These are phyloP conservation scores for Irpex sp. DNA, from an alignment of 1,284 basidiomycete genomes.

Conservation along the genomic window DNA sequence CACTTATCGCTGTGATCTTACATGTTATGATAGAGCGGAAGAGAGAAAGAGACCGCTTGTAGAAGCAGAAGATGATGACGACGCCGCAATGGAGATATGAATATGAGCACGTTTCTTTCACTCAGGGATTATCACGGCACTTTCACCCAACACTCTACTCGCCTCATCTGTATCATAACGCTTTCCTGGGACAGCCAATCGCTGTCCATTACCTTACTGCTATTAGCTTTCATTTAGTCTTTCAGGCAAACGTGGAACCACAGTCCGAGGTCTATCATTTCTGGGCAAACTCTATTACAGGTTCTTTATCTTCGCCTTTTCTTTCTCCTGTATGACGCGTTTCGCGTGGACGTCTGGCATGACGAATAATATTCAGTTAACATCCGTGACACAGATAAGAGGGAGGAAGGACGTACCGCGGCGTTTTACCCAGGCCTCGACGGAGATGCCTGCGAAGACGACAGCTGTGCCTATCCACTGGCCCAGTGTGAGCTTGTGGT, in stretches of 20 bases:
- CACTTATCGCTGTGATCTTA: neutral
- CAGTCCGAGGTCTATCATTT: too few species aligned
- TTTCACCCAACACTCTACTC: neutral
- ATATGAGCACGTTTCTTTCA: neutral
- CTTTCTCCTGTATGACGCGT: slow-evolving; percentile 73
- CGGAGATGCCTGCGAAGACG: slow-evolving; percentile 91
- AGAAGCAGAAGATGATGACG: slow-evolving; percentile 24
- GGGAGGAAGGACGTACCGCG: slow-evolving; percentile 48
- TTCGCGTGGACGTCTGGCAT: slow-evolving; percentile 72
- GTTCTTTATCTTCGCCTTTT: slow-evolving; percentile 77
- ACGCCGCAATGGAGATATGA: slow-evolving; percentile 24
- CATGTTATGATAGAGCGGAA: slow-evolving; percentile 15
- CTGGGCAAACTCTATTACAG: slow-evolving; percentile 37
- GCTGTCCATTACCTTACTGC: neutral
- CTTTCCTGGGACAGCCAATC: neutral
- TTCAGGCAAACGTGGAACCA: too few species aligned
- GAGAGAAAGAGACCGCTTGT: slow-evolving; percentile 25
- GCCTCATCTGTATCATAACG: neutral
- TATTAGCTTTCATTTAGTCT: neutral
- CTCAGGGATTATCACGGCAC: neutral
- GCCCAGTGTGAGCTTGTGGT: slow-evolving; percentile 78
- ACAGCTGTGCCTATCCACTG: slow-evolving; percentile 89
- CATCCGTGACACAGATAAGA: neutral
- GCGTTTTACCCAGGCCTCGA: slow-evolving; percentile 89
- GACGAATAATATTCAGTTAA: neutral